Evolutionary conservation across 352 stramenopile species (phyloP).

Genomic region (Pythium scleroteichum): DNA sequence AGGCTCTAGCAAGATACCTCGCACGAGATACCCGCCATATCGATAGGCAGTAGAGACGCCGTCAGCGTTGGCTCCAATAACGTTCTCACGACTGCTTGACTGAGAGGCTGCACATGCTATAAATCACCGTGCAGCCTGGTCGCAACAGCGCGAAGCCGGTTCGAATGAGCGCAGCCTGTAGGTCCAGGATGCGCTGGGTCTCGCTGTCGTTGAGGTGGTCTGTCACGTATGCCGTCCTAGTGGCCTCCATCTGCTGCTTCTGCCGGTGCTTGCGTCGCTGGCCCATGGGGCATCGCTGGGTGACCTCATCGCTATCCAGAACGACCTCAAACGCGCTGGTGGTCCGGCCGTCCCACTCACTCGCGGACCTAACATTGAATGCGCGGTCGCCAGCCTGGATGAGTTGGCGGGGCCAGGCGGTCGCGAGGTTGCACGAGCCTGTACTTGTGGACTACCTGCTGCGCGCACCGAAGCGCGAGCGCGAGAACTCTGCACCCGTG

Average conservation of each 20-base stretch:
- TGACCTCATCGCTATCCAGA: conserved; percentile 72
- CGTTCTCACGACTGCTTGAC: conserved; percentile 83
- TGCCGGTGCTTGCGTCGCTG: conserved; percentile 87
- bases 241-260: conserved; percentile 58
- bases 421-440: conserved; percentile 53
- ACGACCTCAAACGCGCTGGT: conserved; percentile 45
- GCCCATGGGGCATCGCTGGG: conserved; percentile 35
- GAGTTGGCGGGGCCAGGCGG: conserved; percentile 61
- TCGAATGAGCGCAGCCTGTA: conserved; percentile 63
- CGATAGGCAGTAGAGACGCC: conserved; percentile 43
- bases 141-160: conserved; percentile 91
- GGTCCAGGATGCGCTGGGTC: conserved; percentile 54
- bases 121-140: conserved; percentile 89
- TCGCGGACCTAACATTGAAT: conserved; percentile 59
- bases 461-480: conserved; percentile 78
- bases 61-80: conserved; percentile 63
- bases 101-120: conserved; percentile 94
- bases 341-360: conserved; percentile 36
- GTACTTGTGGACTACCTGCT: conserved; percentile 94
- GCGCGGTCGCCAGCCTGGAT: conserved; percentile 78
- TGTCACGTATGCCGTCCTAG: conserved; percentile 77
- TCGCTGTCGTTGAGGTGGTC: conserved; percentile 61
- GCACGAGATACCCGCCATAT: conserved; percentile 43
- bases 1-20: conserved; percentile 46
- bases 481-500: conserved; percentile 89